phyloP scores from a whole-genome alignment of 108 stramenopile species.

The Pseudonitzschia multistriata region DNA sequence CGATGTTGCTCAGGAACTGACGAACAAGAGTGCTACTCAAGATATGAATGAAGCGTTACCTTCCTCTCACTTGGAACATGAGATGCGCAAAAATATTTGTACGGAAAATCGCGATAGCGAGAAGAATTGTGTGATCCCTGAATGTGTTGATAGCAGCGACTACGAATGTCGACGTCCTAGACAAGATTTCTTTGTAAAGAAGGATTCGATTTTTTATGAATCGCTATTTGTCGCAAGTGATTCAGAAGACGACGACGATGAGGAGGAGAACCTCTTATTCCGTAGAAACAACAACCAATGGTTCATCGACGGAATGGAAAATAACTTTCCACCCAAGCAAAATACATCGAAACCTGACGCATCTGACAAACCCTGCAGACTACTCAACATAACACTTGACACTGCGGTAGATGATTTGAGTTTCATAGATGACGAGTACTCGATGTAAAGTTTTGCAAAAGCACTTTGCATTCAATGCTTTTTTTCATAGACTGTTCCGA shows the following conservation, averaged over 20 bases:
- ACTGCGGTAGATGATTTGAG: background rate
- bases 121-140: background rate
- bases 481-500: too few species aligned
- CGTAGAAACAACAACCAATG: background rate
- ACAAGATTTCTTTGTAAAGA: background rate
- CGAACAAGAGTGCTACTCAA: background rate
- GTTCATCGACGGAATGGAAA: background rate
- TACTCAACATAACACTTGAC: background rate
- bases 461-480: background rate
- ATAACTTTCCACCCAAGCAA: background rate
- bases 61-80: background rate
- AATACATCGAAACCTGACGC: background rate
- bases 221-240: conserved; percentile 4
- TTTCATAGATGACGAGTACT: background rate
- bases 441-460: background rate
- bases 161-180: background rate
- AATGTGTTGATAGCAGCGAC: background rate
- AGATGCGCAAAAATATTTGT: background rate
- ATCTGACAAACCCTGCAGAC: background rate
- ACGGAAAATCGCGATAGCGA: background rate
- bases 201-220: background rate
- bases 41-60: background rate
- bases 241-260: conserved; percentile 6
- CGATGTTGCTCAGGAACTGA: background rate
- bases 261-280: background rate